A percentile compares a stretch with the other conserved stretches of the same genome.
These are phyloP conservation scores for Echeveria elegans DNA, from an alignment of 164 flowering plant species.

Conservation along the genomic window DNA sequence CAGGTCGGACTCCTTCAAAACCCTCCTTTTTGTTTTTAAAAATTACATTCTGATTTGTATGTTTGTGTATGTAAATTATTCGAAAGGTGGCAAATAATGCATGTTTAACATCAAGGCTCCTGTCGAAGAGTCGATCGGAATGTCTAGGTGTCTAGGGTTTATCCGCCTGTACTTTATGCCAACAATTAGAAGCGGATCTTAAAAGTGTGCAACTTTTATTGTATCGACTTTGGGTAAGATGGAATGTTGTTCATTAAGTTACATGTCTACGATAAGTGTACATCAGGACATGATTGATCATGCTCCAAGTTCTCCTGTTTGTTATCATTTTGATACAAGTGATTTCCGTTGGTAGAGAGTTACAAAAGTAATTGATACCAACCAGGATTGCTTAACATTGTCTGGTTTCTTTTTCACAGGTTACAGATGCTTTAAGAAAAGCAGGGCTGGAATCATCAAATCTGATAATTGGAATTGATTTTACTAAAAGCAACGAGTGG, in stretches of 20 bases:
- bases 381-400: background rate
- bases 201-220: no score
- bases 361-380: background rate
- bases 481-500: slow-evolving; percentile 83
- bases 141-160: no score
- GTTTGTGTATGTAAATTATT: background rate
- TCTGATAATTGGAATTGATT: slow-evolving; percentile 68
- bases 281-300: no score
- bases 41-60: background rate
- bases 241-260: no score
- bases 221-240: no score
- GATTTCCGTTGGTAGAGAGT: background rate
- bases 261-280: no score
- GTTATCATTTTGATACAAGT: no score
- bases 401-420: slow-evolving; percentile 24
- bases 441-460: slow-evolving; percentile 72
- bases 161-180: no score
- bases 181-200: no score
- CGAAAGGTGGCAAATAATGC: background rate
- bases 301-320: background rate
- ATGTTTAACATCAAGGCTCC: no score
- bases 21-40: background rate
- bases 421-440: slow-evolving; percentile 45
- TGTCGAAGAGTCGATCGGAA: no score
- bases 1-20: background rate